Base-by-base conservation (phyloP, 495 filamentous ascomycete species). In the Xylaria palmicola region DNA sequence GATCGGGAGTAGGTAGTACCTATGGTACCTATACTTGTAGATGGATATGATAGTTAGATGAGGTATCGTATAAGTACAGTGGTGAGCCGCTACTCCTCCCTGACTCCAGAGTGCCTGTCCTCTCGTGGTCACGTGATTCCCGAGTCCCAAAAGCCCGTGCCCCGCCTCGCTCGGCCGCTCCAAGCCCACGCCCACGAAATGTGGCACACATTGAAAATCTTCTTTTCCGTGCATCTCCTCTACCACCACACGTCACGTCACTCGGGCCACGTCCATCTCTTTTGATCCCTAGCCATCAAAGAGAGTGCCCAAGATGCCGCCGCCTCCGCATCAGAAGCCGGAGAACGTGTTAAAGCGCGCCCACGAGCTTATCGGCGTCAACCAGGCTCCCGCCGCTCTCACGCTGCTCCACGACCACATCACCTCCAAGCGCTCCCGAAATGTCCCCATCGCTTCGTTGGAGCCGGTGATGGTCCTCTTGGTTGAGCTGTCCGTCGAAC, bases 271-370 rank as follows among this genome's bases (percentile, higher is more conserved):
- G 66, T 65, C 66, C 61, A 67, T 69, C 67, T 64, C 59, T 53
- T 58, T 62, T 60, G 60, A 59, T 45, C 32, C 29, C 59, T 63
- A 64, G 40, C 24, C 55, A 69, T 69, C 66, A 59, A 65, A 65
- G 66, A 67, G 69, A 67, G 67, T 69, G 67, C 67, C 66, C 67
- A 72, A 65, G 60, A 91, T 69, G 76, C 93, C 97, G 92, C 89
- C 95, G 80, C 95, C 94, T 68, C 93, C 93, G 62, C 91, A 96
- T 77, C 92, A 91, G 69, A 96, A 94, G 76, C 95, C 94, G 71
- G 94, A 98, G 85, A 98, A 98, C 88, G 91, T 96, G 72, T 88
- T 97, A 78, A 97, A 96, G 86, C 85, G 94, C 70, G 94, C 93
- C 53, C 91, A 97, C 79, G 94, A 98, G 83, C 91, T 98, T 74